phyloP scores from a whole-genome alignment of 169 alveolate species.

The Plasmodium gallinaceum region DNA sequence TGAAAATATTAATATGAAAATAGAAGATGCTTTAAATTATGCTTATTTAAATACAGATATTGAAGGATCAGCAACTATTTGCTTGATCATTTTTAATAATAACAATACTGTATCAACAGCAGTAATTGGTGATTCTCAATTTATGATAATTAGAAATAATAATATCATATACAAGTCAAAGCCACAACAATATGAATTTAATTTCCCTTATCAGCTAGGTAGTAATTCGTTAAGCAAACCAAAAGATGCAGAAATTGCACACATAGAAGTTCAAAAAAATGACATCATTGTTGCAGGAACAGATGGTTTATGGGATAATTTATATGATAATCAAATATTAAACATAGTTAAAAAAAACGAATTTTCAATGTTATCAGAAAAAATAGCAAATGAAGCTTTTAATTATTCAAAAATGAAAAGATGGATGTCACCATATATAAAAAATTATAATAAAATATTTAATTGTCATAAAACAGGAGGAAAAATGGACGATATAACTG shows the following conservation, averaged over 20 bases:
- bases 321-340: slow-evolving; percentile 58
- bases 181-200: slow-evolving; percentile 23
- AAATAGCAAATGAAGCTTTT: slow-evolving; percentile 54
- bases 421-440: slow-evolving; percentile 59
- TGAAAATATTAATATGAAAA: slow-evolving; percentile 37
- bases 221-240: slow-evolving; percentile 16
- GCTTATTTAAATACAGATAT: slow-evolving; percentile 47
- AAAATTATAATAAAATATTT: slow-evolving; percentile 32
- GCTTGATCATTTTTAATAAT: slow-evolving; percentile 47
- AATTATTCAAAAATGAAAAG: slow-evolving; percentile 52
- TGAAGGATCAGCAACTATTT: slow-evolving; percentile 54
- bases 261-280: slow-evolving; percentile 28
- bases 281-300: slow-evolving; percentile 62
- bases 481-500: slow-evolving; percentile 51
- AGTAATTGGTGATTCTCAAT: slow-evolving; percentile 45
- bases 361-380: slow-evolving; percentile 34
- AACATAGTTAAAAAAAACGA: slow-evolving; percentile 16
- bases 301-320: slow-evolving; percentile 38
- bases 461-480: slow-evolving; percentile 38
- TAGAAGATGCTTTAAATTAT: slow-evolving; percentile 50
- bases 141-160: slow-evolving; percentile 34
- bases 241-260: slow-evolving; percentile 33
- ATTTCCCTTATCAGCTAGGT: slow-evolving; percentile 28
- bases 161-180: slow-evolving; percentile 24
- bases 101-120: slow-evolving; percentile 47